These are phyloP conservation scores for Phaffomyces antillensis DNA, from an alignment of 805 yeast genomes.

Conservation along the genomic window DNA sequence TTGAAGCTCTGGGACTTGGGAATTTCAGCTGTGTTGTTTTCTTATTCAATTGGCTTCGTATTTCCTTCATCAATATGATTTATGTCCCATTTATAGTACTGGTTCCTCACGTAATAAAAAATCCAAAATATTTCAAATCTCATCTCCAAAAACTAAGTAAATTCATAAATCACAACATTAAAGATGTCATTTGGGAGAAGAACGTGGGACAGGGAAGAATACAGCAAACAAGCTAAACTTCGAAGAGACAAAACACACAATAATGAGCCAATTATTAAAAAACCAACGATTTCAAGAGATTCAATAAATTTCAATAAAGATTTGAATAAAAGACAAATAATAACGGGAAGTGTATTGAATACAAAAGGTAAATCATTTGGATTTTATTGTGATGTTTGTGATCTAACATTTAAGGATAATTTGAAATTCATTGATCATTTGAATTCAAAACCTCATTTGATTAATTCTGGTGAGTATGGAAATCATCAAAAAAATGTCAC, in stretches of 20 bases:
- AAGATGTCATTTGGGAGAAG: constrained; percentile 45
- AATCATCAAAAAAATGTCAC: constrained; percentile 36
- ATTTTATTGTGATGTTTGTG: constrained; percentile 77
- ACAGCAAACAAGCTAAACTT: constrained; percentile 39
- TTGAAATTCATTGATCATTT: constrained; percentile 77
- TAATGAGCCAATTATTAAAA: constrained; percentile 2
- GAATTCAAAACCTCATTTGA: constrained; percentile 63
- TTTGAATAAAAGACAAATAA: constrained; percentile 28
- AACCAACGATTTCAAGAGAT: constrained; percentile 10
- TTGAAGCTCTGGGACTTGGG: background rate
- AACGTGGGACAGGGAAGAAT: constrained; percentile 68
- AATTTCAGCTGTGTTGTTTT: background rate
- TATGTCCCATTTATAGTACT: background rate
- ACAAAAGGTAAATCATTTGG: constrained; percentile 63
- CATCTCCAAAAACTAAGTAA: background rate
- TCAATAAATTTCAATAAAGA: constrained; percentile 20
- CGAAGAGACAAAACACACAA: constrained; percentile 13
- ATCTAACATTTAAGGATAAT: constrained; percentile 75
- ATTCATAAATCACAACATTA: background rate
- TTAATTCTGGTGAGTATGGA: constrained; percentile 31
- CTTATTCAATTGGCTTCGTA: constrained; percentile 8
- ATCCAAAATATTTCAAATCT: no score
- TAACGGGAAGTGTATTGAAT: constrained; percentile 23
- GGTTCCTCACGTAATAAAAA: no score
- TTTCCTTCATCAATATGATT: constrained; percentile 33